phyloP scores from a whole-genome alignment of 495 filamentous ascomycete species.

The Hypoxylon perforatum region DNA sequence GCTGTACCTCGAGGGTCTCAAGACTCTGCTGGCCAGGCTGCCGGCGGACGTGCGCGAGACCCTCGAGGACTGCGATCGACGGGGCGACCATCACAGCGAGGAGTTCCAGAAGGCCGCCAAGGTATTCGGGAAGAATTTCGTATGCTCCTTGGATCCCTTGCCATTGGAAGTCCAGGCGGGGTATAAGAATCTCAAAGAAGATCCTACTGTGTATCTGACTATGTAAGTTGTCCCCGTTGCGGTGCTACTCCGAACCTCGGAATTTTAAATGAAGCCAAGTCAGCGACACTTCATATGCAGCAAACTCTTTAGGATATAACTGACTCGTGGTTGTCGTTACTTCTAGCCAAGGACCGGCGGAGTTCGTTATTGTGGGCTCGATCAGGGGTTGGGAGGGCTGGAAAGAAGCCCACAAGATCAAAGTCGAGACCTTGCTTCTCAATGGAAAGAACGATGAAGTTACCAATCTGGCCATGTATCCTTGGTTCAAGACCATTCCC shows the following conservation, averaged over 20 bases:
- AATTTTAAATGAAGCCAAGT: neutral
- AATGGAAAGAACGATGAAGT: conserved; percentile 64
- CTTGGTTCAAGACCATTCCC: conserved; percentile 56
- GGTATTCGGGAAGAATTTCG: conserved; percentile 52
- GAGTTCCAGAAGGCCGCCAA: conserved; percentile 55
- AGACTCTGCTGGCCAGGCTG: conserved; percentile 21
- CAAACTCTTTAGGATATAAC: conserved; percentile 9
- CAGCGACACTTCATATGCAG: neutral
- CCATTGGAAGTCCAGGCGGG: conserved; percentile 46
- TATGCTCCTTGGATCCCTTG: conserved; percentile 53
- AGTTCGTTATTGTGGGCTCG: conserved; percentile 55
- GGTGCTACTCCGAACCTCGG: too few relatives aligned
- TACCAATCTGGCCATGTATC: conserved; percentile 52
- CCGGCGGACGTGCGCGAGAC: conserved; percentile 20
- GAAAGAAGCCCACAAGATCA: conserved; percentile 51
- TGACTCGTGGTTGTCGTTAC: too few relatives aligned
- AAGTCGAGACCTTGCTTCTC: conserved; percentile 54
- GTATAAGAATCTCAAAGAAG: conserved; percentile 51
- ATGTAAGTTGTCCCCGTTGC: conserved; percentile 55
- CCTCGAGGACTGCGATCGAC: conserved; percentile 36
- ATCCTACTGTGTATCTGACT: conserved; percentile 56
- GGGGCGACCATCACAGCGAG: conserved; percentile 43
- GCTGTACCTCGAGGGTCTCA: conserved; percentile 29
- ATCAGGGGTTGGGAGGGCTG: conserved; percentile 56
- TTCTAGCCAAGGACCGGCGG: conserved; percentile 60